phyloP scores from a whole-genome alignment of 139 green algal genomes.

The Picochlorum sp. region DNA sequence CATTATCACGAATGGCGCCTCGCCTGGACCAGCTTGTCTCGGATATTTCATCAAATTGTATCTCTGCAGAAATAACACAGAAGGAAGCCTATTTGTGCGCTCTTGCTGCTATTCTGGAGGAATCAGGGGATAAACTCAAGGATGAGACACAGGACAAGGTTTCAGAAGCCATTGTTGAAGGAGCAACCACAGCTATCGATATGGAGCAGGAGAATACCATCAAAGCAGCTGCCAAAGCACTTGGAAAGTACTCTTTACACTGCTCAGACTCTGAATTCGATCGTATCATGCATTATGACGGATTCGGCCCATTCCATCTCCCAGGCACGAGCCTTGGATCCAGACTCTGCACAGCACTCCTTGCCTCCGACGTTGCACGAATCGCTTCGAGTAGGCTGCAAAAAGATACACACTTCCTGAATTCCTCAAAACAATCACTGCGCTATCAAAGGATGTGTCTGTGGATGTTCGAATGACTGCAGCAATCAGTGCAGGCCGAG shows the following conservation, averaged over 20 bases:
- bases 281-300: constrained; percentile 26
- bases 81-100: constrained; percentile 61
- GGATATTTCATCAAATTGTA: constrained; percentile 21
- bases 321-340: constrained; percentile 3
- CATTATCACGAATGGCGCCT: constrained; percentile 57
- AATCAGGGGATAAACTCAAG: constrained; percentile 43
- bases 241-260: constrained; percentile 23
- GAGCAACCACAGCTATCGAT: not conserved
- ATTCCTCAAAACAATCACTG: constrained; percentile 12
- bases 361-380: constrained; percentile 21
- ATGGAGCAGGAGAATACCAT: constrained; percentile 34
- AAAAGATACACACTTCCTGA: constrained; percentile 16
- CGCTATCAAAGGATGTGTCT: constrained; percentile 34
- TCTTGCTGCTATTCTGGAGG: constrained; percentile 50
- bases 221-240: constrained; percentile 15
- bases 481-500: constrained; percentile 17
- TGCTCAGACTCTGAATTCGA: constrained; percentile 19
- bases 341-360: constrained; percentile 22
- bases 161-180: constrained; percentile 14
- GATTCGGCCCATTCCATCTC: constrained; percentile 22
- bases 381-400: constrained; percentile 24
- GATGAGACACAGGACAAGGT: constrained; percentile 44
- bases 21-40: constrained; percentile 63
- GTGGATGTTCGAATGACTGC: constrained; percentile 47
- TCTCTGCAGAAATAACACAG: constrained; percentile 8